Conservation (phyloP, 768 basidiomycete species). For the Phanerochaete carnosa region DNA sequence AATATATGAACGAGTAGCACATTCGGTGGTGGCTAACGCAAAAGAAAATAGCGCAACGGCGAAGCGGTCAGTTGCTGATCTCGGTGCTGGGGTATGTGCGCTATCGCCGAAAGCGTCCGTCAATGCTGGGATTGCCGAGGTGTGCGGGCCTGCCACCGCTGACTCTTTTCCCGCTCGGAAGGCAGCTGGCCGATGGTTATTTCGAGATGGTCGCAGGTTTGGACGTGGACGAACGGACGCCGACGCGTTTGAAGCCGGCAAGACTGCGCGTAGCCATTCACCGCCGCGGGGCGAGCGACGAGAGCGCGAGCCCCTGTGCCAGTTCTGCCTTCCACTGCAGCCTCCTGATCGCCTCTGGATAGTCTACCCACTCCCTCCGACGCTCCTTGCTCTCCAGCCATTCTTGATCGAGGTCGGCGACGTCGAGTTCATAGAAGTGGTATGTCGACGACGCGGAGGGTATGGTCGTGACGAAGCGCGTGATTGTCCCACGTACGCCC, state of each 20-base stretch:
- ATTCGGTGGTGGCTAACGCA: not conserved
- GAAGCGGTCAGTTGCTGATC: not conserved
- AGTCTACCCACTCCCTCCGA: constrained; percentile 85
- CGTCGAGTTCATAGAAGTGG: constrained; percentile 90
- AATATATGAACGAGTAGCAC: not conserved
- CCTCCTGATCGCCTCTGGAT: constrained; percentile 70
- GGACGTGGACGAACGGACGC: not conserved
- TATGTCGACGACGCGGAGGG: constrained; percentile 78
- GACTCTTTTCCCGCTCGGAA: not conserved
- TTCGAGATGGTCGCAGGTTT: not conserved
- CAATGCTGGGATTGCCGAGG: not conserved
- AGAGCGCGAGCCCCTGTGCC: constrained; percentile 68
- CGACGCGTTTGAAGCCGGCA: not conserved
- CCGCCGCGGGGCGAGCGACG: constrained; percentile 61
- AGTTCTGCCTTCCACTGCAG: constrained; percentile 86
- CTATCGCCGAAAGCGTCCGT: not conserved
- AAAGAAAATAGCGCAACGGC: not conserved
- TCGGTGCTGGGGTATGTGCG: not conserved
- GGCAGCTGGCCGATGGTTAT: not conserved
- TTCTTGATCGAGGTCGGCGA: constrained; percentile 67
- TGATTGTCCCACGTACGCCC: constrained; percentile 84
- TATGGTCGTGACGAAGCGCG: constrained; percentile 82
- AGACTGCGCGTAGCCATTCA: constrained; percentile 20
- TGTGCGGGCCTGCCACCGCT: not conserved
- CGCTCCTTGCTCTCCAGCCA: constrained; percentile 84